phyloP scores from a whole-genome alignment of 2,329 filamentous ascomycete genomes.

The Stachybotrys echinatus region DNA sequence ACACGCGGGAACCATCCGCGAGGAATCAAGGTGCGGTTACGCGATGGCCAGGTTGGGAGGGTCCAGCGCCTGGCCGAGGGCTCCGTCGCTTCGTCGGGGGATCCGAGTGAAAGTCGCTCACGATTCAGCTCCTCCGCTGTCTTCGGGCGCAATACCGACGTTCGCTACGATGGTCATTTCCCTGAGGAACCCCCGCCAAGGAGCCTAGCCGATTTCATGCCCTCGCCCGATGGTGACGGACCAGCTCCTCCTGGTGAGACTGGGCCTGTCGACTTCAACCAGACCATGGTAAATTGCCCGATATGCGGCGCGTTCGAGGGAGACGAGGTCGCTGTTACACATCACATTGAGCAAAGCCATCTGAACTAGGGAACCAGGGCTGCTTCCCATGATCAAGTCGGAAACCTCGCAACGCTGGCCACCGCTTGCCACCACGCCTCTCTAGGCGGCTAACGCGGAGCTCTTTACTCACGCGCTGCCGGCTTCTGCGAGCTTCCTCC shows the following conservation, averaged over 20 bases:
- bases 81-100: background rate
- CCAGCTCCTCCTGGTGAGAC: background rate
- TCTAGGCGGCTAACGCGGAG: too few species aligned
- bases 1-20: slow-evolving; percentile 70
- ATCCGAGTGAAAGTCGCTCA: background rate
- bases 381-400: too few species aligned
- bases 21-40: slow-evolving; percentile 72
- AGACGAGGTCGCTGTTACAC: slow-evolving; percentile 61
- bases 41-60: slow-evolving; percentile 66
- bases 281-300: slow-evolving; percentile 44
- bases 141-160: slow-evolving; percentile 26
- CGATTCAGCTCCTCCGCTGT: slow-evolving; percentile 13
- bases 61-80: slow-evolving; percentile 57
- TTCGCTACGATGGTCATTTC: slow-evolving; percentile 29
- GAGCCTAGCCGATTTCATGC: slow-evolving; percentile 42
- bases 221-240: slow-evolving; percentile 26
- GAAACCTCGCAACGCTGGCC: too few species aligned
- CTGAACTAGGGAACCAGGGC: slow-evolving; percentile 11
- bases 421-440: too few species aligned
- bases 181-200: slow-evolving; percentile 32
- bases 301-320: slow-evolving; percentile 63
- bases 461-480: too few species aligned
- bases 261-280: slow-evolving; percentile 6
- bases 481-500: too few species aligned
- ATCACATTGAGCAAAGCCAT: slow-evolving; percentile 51